Evolutionary conservation across 2,329 filamentous ascomycete genomes (phyloP), one percentile per base, ranked within the genome.

Genomic region (Nemania diffusa): DNA sequence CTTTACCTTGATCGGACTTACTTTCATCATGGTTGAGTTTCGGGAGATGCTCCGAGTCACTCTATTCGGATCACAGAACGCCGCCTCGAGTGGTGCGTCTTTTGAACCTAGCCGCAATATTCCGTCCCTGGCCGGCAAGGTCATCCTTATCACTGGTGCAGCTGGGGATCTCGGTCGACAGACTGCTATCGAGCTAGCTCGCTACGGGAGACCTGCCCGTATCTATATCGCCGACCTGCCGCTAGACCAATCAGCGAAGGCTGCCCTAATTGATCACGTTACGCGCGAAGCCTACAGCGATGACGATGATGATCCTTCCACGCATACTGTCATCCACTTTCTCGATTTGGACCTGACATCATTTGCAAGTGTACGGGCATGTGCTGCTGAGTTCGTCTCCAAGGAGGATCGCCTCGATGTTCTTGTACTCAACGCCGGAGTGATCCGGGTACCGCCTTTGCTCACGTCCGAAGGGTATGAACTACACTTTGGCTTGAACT

Each of bases 401-500:
- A 65, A 76, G 15, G 73, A 73, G 26, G 58, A 65, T 9, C 73
- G 75, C 3, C 72, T 84, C 1, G 81, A 84, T 70, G 77, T 83
- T 29, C 72, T 84, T 78, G 1, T 69, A 29, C 51, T 55, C 50
- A 69, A 68, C 22, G 67, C 69, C 29, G 82, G 82, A 0, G 74
- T 81, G 46, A 80, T 82, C 76, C 76, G 72, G 0, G 52, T 68
- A 8, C 73, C 78, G 1, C 70, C 77, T 0, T 72, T 69, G 1
- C 64, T 78, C 5, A 81, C 79, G 1, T 65, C 69, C 5, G 79
- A 83, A 15, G 81, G 81, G 6, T 84, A 82, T 65, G 82, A 84
- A 66, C 70, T 78, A 7, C 78, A 82, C 52, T 83, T 83, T 61
- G 81, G 77, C 0, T 81, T 78, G 1, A 84, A 84, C 51, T 80